These are phyloP conservation scores for Penicillium bialowiezense DNA, from an alignment of 495 filamentous ascomycete species.

Conservation along the genomic window DNA sequence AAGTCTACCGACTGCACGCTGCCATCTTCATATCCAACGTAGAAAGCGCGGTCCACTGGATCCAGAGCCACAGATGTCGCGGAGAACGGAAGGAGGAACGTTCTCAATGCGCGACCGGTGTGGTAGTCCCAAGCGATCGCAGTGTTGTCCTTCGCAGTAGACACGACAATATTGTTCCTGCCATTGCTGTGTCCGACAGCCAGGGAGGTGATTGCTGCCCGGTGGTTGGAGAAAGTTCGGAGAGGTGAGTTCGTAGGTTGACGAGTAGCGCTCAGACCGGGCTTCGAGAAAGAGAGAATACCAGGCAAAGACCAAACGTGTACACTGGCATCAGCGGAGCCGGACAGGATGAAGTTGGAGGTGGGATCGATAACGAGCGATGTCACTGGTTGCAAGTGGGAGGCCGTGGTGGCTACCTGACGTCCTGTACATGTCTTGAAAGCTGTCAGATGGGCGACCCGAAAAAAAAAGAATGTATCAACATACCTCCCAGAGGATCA, in stretches of 20 bases:
- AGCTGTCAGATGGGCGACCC: constrained; percentile 3
- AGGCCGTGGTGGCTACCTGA: constrained; percentile 79
- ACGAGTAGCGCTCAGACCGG: constrained; percentile 31
- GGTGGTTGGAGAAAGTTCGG: constrained; percentile 73
- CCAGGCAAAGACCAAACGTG: constrained; percentile 82
- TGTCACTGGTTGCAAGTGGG: constrained; percentile 84
- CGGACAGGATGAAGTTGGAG: constrained; percentile 78
- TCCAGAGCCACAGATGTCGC: constrained; percentile 76
- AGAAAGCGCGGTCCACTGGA: constrained; percentile 78
- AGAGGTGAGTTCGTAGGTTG: constrained; percentile 51
- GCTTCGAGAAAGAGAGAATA: constrained; percentile 64
- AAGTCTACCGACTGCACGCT: constrained; percentile 79
- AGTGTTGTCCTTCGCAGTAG: constrained; percentile 75
- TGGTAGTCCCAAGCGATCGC: constrained; percentile 88
- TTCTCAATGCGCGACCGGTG: constrained; percentile 70
- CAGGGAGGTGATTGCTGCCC: constrained; percentile 72
- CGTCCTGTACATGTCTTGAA: constrained; percentile 77
- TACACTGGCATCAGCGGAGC: constrained; percentile 82
- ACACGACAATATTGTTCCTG: constrained; percentile 71
- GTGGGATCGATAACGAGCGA: constrained; percentile 68
- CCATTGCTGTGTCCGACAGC: constrained; percentile 64
- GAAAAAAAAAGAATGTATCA: not conserved
- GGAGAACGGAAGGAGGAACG: constrained; percentile 69
- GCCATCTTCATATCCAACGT: constrained; percentile 79
- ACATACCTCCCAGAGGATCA: constrained; percentile 91